Evolutionary conservation across 495 filamentous ascomycete genomes (phyloP).

Genomic region (Aspergillus bertholletiae): DNA sequence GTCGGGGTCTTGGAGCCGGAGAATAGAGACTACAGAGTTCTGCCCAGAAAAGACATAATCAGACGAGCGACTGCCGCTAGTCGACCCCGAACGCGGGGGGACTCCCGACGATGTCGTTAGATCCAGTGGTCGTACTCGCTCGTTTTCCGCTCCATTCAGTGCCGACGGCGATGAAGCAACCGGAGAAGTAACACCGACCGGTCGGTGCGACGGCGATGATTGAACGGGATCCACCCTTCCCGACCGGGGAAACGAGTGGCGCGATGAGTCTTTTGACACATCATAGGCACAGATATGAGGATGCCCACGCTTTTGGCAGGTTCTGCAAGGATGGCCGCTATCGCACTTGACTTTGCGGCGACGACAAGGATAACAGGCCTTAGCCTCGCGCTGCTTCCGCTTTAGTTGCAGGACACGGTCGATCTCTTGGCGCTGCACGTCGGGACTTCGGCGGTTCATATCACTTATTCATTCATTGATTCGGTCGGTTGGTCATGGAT

Average conservation of each 20-base stretch:
- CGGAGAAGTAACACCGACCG: neutral
- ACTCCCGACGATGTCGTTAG: neutral
- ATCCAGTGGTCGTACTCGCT: neutral
- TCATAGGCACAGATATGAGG: conserved; percentile 36
- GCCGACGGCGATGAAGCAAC: neutral
- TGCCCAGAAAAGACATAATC: conserved; percentile 41
- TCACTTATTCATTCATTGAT: too few species aligned
- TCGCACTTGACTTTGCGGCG: conserved; percentile 44
- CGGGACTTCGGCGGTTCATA: neutral
- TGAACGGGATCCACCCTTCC: neutral
- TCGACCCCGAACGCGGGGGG: neutral
- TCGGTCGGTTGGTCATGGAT: too few species aligned
- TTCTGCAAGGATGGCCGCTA: conserved; percentile 27
- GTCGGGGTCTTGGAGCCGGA: conserved; percentile 56
- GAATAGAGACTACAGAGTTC: conserved; percentile 32
- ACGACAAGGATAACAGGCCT: conserved; percentile 38
- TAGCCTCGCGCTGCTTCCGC: conserved; percentile 29
- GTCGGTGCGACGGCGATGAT: neutral
- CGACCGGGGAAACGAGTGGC: neutral
- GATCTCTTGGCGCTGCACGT: conserved; percentile 14
- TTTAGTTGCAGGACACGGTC: conserved; percentile 31
- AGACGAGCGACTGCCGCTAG: neutral
- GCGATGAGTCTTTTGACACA: neutral
- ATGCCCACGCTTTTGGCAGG: conserved; percentile 28
- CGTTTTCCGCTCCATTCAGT: neutral